phyloP scores from a whole-genome alignment of 73 alveolate species.

The Halteria grandinella region DNA sequence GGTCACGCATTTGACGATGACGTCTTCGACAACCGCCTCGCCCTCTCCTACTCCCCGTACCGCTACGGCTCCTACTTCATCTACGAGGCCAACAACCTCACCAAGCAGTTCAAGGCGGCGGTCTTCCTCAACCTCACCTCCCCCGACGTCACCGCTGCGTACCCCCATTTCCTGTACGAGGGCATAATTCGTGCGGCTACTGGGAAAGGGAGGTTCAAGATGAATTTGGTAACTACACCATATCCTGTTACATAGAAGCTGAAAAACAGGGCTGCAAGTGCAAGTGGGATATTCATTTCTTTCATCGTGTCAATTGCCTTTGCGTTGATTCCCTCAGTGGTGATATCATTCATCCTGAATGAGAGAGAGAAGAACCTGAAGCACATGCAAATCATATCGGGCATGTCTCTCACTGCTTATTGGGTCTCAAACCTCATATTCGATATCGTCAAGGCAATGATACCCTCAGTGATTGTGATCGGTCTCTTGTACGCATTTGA shows the following conservation, averaged over 20 bases:
- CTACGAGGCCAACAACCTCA: conserved; percentile 48
- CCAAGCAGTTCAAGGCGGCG: conserved; percentile 44
- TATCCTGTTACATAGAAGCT: conserved; percentile 55
- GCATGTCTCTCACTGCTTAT: conserved; percentile 85
- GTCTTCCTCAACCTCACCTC: conserved; percentile 53
- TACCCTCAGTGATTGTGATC: conserved; percentile 79
- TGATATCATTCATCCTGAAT: conserved; percentile 78
- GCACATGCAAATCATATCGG: conserved; percentile 92
- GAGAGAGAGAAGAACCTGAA: conserved; percentile 94
- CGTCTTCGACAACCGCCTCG: conserved; percentile 19
- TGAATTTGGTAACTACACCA: conserved; percentile 13
- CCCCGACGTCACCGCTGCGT: conserved; percentile 58
- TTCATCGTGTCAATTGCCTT: conserved; percentile 92
- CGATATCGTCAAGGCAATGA: conserved; percentile 85
- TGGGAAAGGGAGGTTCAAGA: conserved; percentile 6
- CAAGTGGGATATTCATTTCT: conserved; percentile 66
- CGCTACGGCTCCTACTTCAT: conserved; percentile 31
- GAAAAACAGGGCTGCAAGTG: conserved; percentile 65
- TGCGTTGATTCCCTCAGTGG: conserved; percentile 93
- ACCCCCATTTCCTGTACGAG: conserved; percentile 62
- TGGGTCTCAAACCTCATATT: conserved; percentile 93
- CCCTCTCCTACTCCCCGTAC: conserved; percentile 3
- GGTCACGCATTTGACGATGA: neutral
- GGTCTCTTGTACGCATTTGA: conserved; percentile 60
- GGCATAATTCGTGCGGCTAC: conserved; percentile 46